Evolutionary conservation across 2,329 filamentous ascomycete genomes (phyloP).

Genomic region (Cryphonectria carpinicola): DNA sequence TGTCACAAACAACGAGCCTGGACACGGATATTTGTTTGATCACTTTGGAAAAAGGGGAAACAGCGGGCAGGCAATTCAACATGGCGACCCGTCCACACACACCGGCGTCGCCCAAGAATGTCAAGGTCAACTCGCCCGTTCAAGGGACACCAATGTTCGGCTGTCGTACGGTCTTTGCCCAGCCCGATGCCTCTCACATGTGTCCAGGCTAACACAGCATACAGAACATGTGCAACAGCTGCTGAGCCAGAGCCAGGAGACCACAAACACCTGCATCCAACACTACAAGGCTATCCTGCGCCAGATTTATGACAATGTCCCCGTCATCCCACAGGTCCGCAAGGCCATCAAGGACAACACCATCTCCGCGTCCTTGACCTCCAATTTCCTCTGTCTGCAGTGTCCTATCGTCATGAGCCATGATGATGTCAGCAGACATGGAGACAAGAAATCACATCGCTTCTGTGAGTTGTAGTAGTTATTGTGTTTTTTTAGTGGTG

Average conservation of each 20-base stretch:
- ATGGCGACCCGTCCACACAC: constrained; percentile 55
- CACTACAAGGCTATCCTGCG: constrained; percentile 75
- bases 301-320: constrained; percentile 70
- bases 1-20: not conserved
- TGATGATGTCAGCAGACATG: constrained; percentile 69
- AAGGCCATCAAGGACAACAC: constrained; percentile 60
- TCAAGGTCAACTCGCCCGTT: constrained; percentile 62
- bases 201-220: constrained; percentile 36
- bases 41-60: not conserved
- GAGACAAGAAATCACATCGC: constrained; percentile 69
- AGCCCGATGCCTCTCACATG: constrained; percentile 20
- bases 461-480: constrained; percentile 65
- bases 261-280: constrained; percentile 69
- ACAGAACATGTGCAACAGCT: constrained; percentile 74
- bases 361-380: constrained; percentile 61
- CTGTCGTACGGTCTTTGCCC: constrained; percentile 56
- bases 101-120: constrained; percentile 58
- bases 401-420: constrained; percentile 71
- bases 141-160: constrained; percentile 65
- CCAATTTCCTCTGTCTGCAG: constrained; percentile 74
- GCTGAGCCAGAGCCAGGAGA: constrained; percentile 63
- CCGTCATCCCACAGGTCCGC: constrained; percentile 67
- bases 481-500: not conserved
- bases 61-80: constrained; percentile 19
- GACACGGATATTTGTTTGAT: not conserved